These are phyloP conservation scores for Monoraphidium neglectum DNA, from an alignment of 139 green algal genomes.

Conservation along the genomic window DNA sequence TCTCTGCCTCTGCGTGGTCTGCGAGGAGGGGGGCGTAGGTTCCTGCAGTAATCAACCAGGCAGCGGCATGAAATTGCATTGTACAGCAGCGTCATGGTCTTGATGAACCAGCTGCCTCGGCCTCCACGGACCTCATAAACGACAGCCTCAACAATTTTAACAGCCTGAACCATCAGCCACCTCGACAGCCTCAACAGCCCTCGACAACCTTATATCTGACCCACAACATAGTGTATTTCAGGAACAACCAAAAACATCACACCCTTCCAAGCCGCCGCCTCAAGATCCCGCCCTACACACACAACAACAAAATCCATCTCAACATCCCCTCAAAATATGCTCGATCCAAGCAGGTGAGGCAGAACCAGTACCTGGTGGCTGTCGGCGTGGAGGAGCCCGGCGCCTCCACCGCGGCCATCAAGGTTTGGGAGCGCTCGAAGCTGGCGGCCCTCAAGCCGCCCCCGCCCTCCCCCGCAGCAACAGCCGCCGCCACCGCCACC, in stretches of 20 bases:
- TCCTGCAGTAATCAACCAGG: too few relatives aligned
- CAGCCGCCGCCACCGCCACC: constrained; percentile 1
- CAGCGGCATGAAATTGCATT: too few relatives aligned
- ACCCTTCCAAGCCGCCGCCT: not conserved
- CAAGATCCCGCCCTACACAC: not conserved
- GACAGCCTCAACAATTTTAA: too few relatives aligned
- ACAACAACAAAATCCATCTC: too few relatives aligned
- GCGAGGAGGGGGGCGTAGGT: too few relatives aligned
- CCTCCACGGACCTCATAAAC: too few relatives aligned
- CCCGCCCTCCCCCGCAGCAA: constrained; percentile 8
- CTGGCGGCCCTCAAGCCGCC: not conserved
- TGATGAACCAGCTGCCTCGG: too few relatives aligned
- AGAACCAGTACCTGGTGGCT: constrained; percentile 43
- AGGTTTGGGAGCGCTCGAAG: constrained; percentile 50
- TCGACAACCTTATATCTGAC: not conserved
- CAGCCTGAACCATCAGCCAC: not conserved
- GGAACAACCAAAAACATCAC: not conserved
- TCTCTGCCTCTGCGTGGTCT: not conserved
- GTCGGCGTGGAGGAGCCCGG: constrained; percentile 61
- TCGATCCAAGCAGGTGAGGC: constrained; percentile 1
- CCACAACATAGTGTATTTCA: not conserved
- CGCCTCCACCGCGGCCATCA: constrained; percentile 51
- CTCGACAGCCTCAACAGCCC: not conserved
- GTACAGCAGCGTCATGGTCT: too few relatives aligned
- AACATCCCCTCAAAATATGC: too few relatives aligned